These are phyloP conservation scores for Taxillus chinensis DNA, from an alignment of 164 flowering plant genomes.

Conservation along the genomic window DNA sequence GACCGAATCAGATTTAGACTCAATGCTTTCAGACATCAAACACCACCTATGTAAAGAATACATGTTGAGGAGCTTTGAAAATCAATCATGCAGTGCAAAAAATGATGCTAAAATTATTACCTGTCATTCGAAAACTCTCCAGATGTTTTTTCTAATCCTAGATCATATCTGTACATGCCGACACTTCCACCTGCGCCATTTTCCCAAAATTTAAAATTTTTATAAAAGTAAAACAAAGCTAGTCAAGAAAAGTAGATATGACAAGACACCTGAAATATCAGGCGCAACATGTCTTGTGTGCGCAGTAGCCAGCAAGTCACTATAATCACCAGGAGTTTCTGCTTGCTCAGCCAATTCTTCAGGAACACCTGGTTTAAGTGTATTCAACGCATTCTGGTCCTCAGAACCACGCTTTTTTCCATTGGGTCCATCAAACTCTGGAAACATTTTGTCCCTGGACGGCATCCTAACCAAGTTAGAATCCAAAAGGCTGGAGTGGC, in stretches of 20 bases:
- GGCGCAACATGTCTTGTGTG: constrained; percentile 6
- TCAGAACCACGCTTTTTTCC: neutral
- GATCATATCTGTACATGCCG: constrained; percentile 4
- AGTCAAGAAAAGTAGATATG: neutral
- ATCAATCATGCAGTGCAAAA: neutral
- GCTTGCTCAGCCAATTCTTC: constrained; percentile 3
- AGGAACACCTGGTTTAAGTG: constrained; percentile 1
- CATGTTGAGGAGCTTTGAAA: neutral
- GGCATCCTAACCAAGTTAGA: neutral
- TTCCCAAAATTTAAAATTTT: neutral
- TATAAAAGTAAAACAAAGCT: neutral
- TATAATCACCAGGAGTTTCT: neutral
- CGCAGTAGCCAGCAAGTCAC: constrained; percentile 2
- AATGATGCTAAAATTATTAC: neutral
- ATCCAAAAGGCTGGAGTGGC: neutral
- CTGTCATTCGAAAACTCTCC: constrained; percentile 8
- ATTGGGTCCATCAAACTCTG: neutral
- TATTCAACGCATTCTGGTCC: neutral
- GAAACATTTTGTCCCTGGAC: neutral
- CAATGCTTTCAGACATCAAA: too few relatives aligned
- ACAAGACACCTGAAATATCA: constrained; percentile 4
- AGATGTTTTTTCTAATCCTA: constrained; percentile 2
- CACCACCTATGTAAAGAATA: too few relatives aligned
- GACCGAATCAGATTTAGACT: too few relatives aligned
- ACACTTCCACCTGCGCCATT: constrained; percentile 10